Conservation (phyloP, 176 grass and related monocot genomes). For the Aegilops speltoides region DNA sequence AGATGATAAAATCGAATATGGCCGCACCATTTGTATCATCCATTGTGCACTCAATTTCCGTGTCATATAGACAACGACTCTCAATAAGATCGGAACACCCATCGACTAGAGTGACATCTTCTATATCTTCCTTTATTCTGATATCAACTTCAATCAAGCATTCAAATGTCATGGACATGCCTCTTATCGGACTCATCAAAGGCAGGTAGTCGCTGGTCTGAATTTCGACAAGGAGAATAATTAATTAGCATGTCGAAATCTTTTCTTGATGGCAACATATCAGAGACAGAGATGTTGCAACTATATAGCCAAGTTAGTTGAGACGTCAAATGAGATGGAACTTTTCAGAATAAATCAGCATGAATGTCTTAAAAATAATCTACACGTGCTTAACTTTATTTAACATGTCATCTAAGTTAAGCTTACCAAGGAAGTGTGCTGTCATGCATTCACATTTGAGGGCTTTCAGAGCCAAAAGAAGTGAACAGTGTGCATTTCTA, state of each 20-base stretch:
- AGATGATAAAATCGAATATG: neutral
- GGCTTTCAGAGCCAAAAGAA: neutral
- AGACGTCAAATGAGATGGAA: neutral
- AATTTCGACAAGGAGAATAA: neutral
- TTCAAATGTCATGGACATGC: constrained; percentile 9
- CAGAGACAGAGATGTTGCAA: neutral
- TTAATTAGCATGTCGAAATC: neutral
- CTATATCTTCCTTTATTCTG: neutral
- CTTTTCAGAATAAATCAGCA: neutral
- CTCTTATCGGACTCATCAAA: neutral
- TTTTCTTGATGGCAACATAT: neutral
- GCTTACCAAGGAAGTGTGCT: neutral
- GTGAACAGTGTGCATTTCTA: neutral
- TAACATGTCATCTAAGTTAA: neutral
- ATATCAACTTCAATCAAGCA: constrained; percentile 10
- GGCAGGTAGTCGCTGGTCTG: constrained; percentile 3
- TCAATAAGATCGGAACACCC: neutral
- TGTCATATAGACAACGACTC: neutral
- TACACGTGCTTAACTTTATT: neutral
- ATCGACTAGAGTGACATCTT: neutral
- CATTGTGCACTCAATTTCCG: neutral
- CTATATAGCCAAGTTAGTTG: neutral
- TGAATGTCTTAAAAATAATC: neutral
- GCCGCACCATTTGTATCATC: neutral
- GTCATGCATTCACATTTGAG: neutral